Base-by-base conservation (phyloP, 495 filamentous ascomycete species). In the Talaromyces adpressus region DNA sequence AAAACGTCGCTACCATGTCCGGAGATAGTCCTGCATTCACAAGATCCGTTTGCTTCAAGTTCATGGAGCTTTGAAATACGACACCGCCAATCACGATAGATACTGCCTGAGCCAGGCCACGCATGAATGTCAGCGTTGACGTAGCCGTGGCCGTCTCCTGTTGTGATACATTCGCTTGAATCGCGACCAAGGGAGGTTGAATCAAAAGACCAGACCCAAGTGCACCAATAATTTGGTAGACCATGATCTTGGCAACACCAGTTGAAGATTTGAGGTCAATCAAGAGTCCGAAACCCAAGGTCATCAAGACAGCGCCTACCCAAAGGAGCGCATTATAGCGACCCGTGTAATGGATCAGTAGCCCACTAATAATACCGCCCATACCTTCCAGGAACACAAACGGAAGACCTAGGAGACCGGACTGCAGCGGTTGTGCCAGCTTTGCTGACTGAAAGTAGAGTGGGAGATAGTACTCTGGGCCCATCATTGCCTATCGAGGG, bases 81-180 rank as follows among this genome's bases (percentile, higher is more conserved):
- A 92, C 89, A 11, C 89, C 84, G 12, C 91, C 91, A 27, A 93
- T 82, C 23, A 92, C 90, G 27, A 95, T 85, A 4, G 86, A 87
- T 22, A 89, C 82, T 9, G 88, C 80, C 0, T 86, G 90, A 1
- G 85, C 85, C 5, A 96, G 75, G 65, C 89, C 87, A 2, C 91
- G 84, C 41, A 90, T 77, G 71, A 93, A 93, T 0, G 83, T 81
- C 62, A 91, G 87, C 0, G 89, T 91, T 0, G 86, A 85, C 0
- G 90, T 93, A 1, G 90, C 91, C 0, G 89, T 85, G 0, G 87
- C 92, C 16, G 89, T 88, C 56, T 95, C 90, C 6, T 81, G 77
- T 23, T 85, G 84, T 2, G 82, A 74, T 58, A 92, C 84, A 30
- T 81, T 81, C 14, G 84, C 82, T 65, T 94, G 91, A 0, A 96